Evolutionary conservation across 352 stramenopile species (phyloP), one percentile per base, ranked within the genome.

Genomic region (Phytophthora rubi): DNA sequence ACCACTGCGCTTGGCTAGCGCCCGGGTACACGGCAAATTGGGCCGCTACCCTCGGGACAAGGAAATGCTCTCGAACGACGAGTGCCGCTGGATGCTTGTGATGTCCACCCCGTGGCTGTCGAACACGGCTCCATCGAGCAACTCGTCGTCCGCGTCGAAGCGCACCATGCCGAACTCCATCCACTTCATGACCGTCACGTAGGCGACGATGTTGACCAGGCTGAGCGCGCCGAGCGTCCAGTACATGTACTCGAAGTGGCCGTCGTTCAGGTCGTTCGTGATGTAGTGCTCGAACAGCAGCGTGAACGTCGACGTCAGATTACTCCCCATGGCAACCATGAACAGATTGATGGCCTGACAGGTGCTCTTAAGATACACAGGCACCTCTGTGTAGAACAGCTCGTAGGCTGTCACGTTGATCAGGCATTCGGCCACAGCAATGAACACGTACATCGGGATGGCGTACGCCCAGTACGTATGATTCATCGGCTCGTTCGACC

Each of bases 241-340:
- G 76, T 90, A 96, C 89, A 96, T 96, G 84, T 95, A 94, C 85
- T 96, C 89, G 67, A 96, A 92, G 58, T 96, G 76, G 44, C 87
- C 87, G 30, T 92, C 59, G 64, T 96, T 93, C 35, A 96, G 78
- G 54, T 89, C 70, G 28, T 92, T 44, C n/a, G 75, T 75, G 62
- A 95, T 93, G 59, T 82, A 91, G 53, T 85, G 63, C 30, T 92
- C 83, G 68, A 96, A 96, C 1, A 94, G 72, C 30, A 96, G 76
- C 58, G 89, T 96, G 73, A 96, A 96, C 30, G 86, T 94, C 35
- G 89, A 96, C 47, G 87, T 96, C 54, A 95, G 68, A 77, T 94
- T 95, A 75, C 85, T 94, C 30, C 89, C 89, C 85, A 96, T 96
- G 54, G 86, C 82, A 57, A 95, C 79, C 86, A 92, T 96, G 62